Evolutionary conservation across 768 basidiomycete species (phyloP).

Genomic region (Macrolepiota fuliginosa): DNA sequence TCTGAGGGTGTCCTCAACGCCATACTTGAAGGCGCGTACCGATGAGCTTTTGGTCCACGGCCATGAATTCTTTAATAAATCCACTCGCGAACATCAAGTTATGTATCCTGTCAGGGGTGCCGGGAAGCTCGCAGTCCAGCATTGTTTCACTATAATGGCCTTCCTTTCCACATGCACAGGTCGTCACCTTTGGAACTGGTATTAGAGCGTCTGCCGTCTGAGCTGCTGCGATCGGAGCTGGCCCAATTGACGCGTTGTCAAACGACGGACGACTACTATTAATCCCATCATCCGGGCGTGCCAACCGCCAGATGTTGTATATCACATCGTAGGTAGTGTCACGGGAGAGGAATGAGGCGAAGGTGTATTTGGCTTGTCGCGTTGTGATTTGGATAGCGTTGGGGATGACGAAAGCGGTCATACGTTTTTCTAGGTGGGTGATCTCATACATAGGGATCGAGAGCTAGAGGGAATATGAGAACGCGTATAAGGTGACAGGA

Average conservation of each 20-base stretch:
- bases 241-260: slow-evolving; percentile 21
- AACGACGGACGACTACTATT: slow-evolving; percentile 34
- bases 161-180: slow-evolving; percentile 71
- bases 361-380: slow-evolving; percentile 80
- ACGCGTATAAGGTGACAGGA: neutral
- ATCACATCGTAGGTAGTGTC: slow-evolving; percentile 97
- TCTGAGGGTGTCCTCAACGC: neutral
- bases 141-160: slow-evolving; percentile 75
- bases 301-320: slow-evolving; percentile 91
- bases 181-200: slow-evolving; percentile 51
- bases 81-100: slow-evolving; percentile 95
- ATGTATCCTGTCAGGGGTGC: slow-evolving; percentile 93
- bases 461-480: slow-evolving; percentile 47
- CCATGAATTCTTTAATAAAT: slow-evolving; percentile 94
- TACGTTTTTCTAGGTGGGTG: slow-evolving; percentile 86
- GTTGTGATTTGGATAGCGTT: slow-evolving; percentile 94
- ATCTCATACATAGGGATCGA: slow-evolving; percentile 89
- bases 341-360: slow-evolving; percentile 94
- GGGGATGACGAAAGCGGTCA: slow-evolving; percentile 97
- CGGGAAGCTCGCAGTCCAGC: slow-evolving; percentile 78
- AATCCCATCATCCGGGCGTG: slow-evolving; percentile 64
- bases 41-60: slow-evolving; percentile 79
- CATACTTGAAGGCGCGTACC: slow-evolving; percentile 48
- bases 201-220: slow-evolving; percentile 1
- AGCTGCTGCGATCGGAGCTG: neutral